Evolutionary conservation across 2,329 filamentous ascomycete species (phyloP), one percentile per base, ranked within the genome.

Genomic region (Colletotrichum sublineola): DNA sequence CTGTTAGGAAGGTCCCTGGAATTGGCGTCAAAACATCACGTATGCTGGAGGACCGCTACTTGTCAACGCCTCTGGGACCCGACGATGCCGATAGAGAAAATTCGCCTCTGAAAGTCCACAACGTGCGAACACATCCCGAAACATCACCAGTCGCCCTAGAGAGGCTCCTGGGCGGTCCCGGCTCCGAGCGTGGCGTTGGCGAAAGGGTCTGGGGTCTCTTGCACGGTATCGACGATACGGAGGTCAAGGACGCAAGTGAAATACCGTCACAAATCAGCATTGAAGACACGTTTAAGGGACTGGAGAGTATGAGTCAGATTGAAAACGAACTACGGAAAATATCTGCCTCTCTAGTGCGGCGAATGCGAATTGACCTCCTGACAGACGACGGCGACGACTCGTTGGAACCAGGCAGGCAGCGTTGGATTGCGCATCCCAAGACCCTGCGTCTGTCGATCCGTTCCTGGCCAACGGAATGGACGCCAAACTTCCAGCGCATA

Each of bases 201-300:
- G 80, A 84, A 44, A 92, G 90, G 75, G 84, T 95, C 3, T 98
- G 94, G 94, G 86, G 84, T 24, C 84, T 97, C 8, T 83, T 98
- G 2, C 92, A 98, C 79, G 96, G 95, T 7, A 86, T 94, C 38
- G 96, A 98, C 79, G 83, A 90, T 64, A 86, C 88, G 0, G 91
- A 94, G 71, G 94, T 98, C 24, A 90, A 91, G 62, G 86, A 91
- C 74, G 92, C 91, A 2, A 89, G 89, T 75, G 88, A 91, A 56
- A 82, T 97, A 1, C 96, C 96, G 0, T 91, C 90, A 1, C 95
- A 98, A 81, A 97, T 98, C 79, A 96, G 94, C 80, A 96, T 98
- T 74, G 96, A 98, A 79, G 95, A 98, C 81, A 96, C 94, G 20
- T 98, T 97, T 80, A 87, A 89, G 33, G 90, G 91, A 0, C 84